phyloP scores from a whole-genome alignment of 208 protist genomes.

The Vickermania ingenoplastis region DNA sequence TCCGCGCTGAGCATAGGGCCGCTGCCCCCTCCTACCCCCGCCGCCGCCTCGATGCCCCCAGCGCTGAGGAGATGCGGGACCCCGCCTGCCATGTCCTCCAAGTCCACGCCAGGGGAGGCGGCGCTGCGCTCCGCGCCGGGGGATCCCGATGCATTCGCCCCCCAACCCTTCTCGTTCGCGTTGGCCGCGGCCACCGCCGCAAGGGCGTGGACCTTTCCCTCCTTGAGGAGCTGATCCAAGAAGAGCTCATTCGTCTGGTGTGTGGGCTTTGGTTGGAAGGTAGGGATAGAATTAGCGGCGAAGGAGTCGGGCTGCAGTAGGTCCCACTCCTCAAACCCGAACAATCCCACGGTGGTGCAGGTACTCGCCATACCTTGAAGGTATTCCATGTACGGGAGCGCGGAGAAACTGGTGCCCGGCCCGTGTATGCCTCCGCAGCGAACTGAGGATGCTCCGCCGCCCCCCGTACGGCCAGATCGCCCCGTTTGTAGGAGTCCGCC shows the following conservation, averaged over 20 bases:
- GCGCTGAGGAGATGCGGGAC: neutral
- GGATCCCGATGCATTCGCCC: too few species aligned
- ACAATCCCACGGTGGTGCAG: conserved; percentile 3
- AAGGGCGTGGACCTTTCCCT: neutral
- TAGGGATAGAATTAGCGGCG: conserved; percentile 1
- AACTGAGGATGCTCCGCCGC: neutral
- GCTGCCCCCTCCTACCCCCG: neutral
- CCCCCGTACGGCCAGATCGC: too few species aligned
- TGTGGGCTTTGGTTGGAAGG: neutral
- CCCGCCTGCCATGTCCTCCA: neutral
- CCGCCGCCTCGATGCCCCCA: neutral
- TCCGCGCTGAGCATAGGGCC: neutral
- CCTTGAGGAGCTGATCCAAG: conserved; percentile 2
- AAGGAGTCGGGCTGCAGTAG: conserved; percentile 1
- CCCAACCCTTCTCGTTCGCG: neutral
- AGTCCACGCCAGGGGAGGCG: neutral
- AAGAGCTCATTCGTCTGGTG: conserved; percentile 3
- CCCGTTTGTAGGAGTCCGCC: neutral
- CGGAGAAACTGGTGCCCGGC: neutral
- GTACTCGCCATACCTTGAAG: neutral
- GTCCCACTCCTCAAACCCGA: conserved; percentile 5
- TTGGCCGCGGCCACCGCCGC: neutral
- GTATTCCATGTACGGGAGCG: neutral
- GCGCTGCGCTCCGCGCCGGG: neutral
- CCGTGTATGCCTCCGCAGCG: neutral